phyloP scores from a whole-genome alignment of 1,284 basidiomycete species.

The Exsudoporus floridanus region DNA sequence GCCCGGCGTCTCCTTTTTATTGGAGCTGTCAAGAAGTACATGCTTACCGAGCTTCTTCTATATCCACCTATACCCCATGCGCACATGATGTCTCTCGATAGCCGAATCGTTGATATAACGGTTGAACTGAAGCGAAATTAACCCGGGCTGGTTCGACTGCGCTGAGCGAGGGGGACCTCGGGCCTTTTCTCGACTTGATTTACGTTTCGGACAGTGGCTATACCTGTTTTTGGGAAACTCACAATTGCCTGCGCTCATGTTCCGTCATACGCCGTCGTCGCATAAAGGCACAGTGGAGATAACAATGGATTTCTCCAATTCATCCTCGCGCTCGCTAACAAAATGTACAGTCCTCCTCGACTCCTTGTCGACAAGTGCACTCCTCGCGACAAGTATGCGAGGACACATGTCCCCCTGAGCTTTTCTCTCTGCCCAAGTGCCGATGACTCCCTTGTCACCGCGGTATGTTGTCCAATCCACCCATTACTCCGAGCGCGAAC shows the following conservation, averaged over 20 bases:
- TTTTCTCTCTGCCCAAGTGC: slow-evolving; percentile 30
- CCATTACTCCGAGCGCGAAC: neutral
- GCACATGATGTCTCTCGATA: slow-evolving; percentile 18
- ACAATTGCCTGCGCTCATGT: slow-evolving; percentile 18
- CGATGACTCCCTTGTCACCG: slow-evolving; percentile 26
- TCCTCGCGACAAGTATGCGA: slow-evolving; percentile 34
- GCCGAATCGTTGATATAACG: slow-evolving; percentile 18
- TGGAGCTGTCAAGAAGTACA: slow-evolving; percentile 9
- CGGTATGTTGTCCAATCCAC: slow-evolving; percentile 13
- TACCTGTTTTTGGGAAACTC: slow-evolving; percentile 5
- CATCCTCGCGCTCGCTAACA: slow-evolving; percentile 1
- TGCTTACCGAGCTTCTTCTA: slow-evolving; percentile 26
- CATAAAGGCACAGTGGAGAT: slow-evolving; percentile 25
- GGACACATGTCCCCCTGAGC: slow-evolving; percentile 31
- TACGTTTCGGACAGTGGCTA: slow-evolving; percentile 24
- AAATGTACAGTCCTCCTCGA: slow-evolving; percentile 30
- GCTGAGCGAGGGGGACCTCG: slow-evolving; percentile 10
- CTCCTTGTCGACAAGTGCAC: slow-evolving; percentile 37
- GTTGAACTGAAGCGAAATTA: slow-evolving; percentile 29
- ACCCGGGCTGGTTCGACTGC: neutral
- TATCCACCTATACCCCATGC: slow-evolving; percentile 28
- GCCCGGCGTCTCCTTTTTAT: slow-evolving; percentile 19
- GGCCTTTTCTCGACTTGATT: slow-evolving; percentile 19
- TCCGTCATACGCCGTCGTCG: slow-evolving; percentile 16
- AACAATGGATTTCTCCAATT: neutral